Conservation (phyloP, 495 filamentous ascomycete species). For the Talaromyces thailandensis region DNA sequence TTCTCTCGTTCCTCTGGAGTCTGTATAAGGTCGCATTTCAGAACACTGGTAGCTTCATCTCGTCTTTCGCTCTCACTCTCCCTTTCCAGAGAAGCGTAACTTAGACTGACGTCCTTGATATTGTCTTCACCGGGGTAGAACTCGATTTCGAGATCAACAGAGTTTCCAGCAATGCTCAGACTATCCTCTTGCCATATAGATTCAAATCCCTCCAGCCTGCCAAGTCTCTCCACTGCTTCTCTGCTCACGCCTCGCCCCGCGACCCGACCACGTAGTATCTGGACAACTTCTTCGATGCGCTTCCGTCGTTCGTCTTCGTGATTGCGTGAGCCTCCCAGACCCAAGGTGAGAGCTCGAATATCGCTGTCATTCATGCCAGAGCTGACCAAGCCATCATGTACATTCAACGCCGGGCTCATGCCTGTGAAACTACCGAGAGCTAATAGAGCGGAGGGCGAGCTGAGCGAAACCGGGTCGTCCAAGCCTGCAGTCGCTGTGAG, state of each 20-base stretch:
- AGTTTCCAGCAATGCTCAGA: slow-evolving; percentile 63
- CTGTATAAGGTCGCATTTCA: slow-evolving; percentile 41
- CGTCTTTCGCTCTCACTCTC: slow-evolving; percentile 28
- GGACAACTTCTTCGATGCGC: slow-evolving; percentile 40
- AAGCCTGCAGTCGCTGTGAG: slow-evolving; percentile 22
- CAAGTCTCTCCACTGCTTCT: slow-evolving; percentile 71
- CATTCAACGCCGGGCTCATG: slow-evolving; percentile 33
- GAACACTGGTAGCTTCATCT: slow-evolving; percentile 38
- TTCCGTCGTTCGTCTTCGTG: slow-evolving; percentile 44
- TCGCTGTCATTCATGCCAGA: slow-evolving; percentile 34
- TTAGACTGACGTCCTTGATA: slow-evolving; percentile 36
- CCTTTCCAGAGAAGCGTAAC: slow-evolving; percentile 35
- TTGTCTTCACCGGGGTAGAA: slow-evolving; percentile 35
- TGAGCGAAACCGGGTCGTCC: slow-evolving; percentile 36
- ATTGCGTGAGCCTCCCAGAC: slow-evolving; percentile 33
- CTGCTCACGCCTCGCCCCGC: slow-evolving; percentile 56
- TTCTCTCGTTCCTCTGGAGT: slow-evolving; percentile 26
- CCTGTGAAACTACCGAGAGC: slow-evolving; percentile 34
- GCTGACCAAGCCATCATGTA: slow-evolving; percentile 30
- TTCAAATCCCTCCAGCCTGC: slow-evolving; percentile 64
- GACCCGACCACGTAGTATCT: slow-evolving; percentile 31
- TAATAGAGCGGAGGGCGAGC: slow-evolving; percentile 35
- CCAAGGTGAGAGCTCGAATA: slow-evolving; percentile 33
- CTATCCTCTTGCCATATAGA: slow-evolving; percentile 60
- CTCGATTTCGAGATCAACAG: slow-evolving; percentile 43